Conservation (phyloP, 1,284 basidiomycete species). For the Fomitiporia mediterranea region DNA sequence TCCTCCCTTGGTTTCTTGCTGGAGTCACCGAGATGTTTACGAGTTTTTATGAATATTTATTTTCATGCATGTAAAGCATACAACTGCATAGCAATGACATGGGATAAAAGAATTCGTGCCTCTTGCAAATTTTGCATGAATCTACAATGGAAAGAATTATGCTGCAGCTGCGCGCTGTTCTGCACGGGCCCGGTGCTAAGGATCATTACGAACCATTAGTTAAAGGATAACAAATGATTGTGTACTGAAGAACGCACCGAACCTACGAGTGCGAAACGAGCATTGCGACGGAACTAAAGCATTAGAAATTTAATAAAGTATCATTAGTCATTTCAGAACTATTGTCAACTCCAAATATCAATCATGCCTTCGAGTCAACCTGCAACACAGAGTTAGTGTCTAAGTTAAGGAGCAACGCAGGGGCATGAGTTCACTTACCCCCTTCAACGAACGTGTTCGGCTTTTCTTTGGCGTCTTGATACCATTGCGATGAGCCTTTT, state of each 20-base stretch:
- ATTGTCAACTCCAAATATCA: not conserved
- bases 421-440: constrained; percentile 56
- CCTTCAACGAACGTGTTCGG: constrained; percentile 83
- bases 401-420: not conserved
- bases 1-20: not conserved
- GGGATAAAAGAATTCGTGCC: too few species aligned
- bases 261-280: constrained; percentile 71
- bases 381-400: constrained; percentile 30
- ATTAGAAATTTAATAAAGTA: constrained; percentile 20
- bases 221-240: constrained; percentile 4
- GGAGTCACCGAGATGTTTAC: not conserved
- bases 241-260: constrained; percentile 53
- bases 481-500: constrained; percentile 97
- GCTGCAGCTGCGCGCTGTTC: constrained; percentile 47
- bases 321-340: constrained; percentile 7
- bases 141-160: constrained; percentile 29
- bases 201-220: constrained; percentile 17
- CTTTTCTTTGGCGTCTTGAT: constrained; percentile 80
- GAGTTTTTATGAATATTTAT: constrained; percentile 19
- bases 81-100: constrained; percentile 23
- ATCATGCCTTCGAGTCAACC: constrained; percentile 80
- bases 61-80: constrained; percentile 24
- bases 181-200: constrained; percentile 58
- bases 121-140: too few species aligned
- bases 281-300: constrained; percentile 80